These are phyloP conservation scores for Plectosphaerella plurivora DNA, from an alignment of 2,329 filamentous ascomycete species.

Conservation along the genomic window DNA sequence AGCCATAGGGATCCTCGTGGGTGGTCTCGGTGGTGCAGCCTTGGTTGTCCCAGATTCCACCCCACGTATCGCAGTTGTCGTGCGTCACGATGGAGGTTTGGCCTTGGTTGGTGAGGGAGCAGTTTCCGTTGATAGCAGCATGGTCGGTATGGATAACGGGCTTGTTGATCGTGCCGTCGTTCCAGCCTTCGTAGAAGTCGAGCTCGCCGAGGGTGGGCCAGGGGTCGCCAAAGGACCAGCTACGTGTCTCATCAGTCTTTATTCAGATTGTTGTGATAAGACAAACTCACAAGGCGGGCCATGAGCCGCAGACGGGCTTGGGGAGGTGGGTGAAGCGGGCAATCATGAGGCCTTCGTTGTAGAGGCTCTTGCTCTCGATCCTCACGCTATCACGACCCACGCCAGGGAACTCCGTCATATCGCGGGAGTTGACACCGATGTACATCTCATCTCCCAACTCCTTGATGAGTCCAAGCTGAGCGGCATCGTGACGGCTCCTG, in stretches of 20 bases:
- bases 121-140: slow-evolving; percentile 26
- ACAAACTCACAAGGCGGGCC: slow-evolving; percentile 62
- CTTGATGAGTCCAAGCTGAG: slow-evolving; percentile 26
- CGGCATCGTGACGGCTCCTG: slow-evolving; percentile 27
- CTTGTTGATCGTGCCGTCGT: slow-evolving; percentile 41
- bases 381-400: slow-evolving; percentile 54
- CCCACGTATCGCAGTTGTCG: slow-evolving; percentile 33
- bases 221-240: slow-evolving; percentile 44
- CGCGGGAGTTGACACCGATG: slow-evolving; percentile 30
- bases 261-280: too few relatives aligned
- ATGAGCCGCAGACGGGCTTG: slow-evolving; percentile 59
- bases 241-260: slow-evolving; percentile 4
- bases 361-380: slow-evolving; percentile 57
- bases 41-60: slow-evolving; percentile 28
- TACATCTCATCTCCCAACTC: slow-evolving; percentile 27
- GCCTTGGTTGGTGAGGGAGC: slow-evolving; percentile 22
- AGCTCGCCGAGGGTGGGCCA: slow-evolving; percentile 63
- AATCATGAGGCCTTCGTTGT: slow-evolving; percentile 64
- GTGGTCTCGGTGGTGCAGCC: slow-evolving; percentile 36
- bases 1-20: slow-evolving; percentile 30
- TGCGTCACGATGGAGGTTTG: slow-evolving; percentile 26
- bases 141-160: slow-evolving; percentile 54
- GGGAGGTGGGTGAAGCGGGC: slow-evolving; percentile 68
- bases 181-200: slow-evolving; percentile 65
- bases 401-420: slow-evolving; percentile 14